phyloP scores from a whole-genome alignment of 2,329 filamentous ascomycete genomes.

The Monosporascus ibericus region DNA sequence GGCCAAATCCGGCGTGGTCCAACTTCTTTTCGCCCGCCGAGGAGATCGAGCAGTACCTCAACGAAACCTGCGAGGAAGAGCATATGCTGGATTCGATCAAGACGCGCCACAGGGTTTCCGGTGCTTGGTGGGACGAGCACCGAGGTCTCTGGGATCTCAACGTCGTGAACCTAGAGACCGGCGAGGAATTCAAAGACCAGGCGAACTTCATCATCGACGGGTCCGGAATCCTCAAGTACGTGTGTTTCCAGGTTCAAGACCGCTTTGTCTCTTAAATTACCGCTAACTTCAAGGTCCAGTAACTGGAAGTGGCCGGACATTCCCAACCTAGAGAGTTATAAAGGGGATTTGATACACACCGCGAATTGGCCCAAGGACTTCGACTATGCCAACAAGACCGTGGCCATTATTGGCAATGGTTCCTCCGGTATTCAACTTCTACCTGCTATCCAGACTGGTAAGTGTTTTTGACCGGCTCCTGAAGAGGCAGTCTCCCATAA shows the following conservation, averaged over 20 bases:
- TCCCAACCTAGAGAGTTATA: conserved; percentile 37
- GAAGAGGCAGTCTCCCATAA: background rate
- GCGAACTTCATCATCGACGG: conserved; percentile 45
- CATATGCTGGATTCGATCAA: conserved; percentile 37
- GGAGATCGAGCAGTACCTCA: conserved; percentile 52
- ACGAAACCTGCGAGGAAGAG: conserved; percentile 41
- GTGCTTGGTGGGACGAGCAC: conserved; percentile 39
- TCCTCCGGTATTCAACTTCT: conserved; percentile 49
- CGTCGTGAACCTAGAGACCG: conserved; percentile 32
- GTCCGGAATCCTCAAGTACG: conserved; percentile 48
- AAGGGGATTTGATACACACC: conserved; percentile 45
- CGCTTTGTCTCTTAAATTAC: background rate
- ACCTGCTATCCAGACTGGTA: conserved; percentile 41
- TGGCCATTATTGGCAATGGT: conserved; percentile 53
- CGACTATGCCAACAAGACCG: conserved; percentile 41
- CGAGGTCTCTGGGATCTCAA: conserved; percentile 36
- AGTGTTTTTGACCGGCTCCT: conserved; percentile 3
- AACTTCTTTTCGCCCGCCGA: conserved; percentile 48
- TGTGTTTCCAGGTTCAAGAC: conserved; percentile 5
- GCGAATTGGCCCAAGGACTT: conserved; percentile 47
- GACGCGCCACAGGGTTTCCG: conserved; percentile 34
- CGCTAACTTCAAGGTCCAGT: conserved; percentile 23
- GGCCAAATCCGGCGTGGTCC: conserved; percentile 53
- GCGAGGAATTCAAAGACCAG: conserved; percentile 34
- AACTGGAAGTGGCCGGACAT: conserved; percentile 49